Base-by-base conservation (phyloP, 257 asterid genomes). In the Salvia miltiorrhiza region DNA sequence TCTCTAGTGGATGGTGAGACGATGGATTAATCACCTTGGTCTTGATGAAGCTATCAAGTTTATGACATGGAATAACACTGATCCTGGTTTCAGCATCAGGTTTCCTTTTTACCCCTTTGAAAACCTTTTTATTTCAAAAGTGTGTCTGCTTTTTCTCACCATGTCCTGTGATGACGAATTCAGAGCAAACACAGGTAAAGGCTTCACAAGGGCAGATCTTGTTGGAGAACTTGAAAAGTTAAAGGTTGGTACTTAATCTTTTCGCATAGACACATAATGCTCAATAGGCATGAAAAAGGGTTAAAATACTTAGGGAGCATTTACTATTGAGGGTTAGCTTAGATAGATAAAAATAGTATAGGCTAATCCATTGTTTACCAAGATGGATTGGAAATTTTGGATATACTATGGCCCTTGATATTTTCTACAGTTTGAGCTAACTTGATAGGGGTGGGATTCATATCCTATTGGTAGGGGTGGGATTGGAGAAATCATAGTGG, bases 1-100 rank as follows among this genome's bases (percentile, higher is more conserved):
- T 64, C 69, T 67, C 63, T 67, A 93, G 98, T 93, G 98, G 98
- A 93, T 93, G 98, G 97, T 90, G 81, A 86, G 98, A 76, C 87
- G 97, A 63, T 93, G 97, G 98, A 81, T 78, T 57, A 86, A 81
- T 43, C 77, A 82, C 76, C 76, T 86, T 76, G 98, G 98, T 60
- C 67, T 23, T 54, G 96, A 93, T 71, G 87, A 83, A 68, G 87
- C 97, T 71, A 74, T 84, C 75, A 80, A 81, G 75, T 82, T 93
- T 69, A 90, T 90, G 98, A 76, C 55, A 37, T 93, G 97, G 98
- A 93, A 93, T 68, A 93, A 93, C 78, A 70, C 79, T 12, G 87
- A 82, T 80, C 98, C 98, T 72, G 73, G 78, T 62, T 92, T 85
- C 78, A 86, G 96, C 79, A 83, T 92, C 75, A 87, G 97, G 97